Conservation (phyloP, 371 early-diverging fungal species). For the Circinella minor region DNA sequence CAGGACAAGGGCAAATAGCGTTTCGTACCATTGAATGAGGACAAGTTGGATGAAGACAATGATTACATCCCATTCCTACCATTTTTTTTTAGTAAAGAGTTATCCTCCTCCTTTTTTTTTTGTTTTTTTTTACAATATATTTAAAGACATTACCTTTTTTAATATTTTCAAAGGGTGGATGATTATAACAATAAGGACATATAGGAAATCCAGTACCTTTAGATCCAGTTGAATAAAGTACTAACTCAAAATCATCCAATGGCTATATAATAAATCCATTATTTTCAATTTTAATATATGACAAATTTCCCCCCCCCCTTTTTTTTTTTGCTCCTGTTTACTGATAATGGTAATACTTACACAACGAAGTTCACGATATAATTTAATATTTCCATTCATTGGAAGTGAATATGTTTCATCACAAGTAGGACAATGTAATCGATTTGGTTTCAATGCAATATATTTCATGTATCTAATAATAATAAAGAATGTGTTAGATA, state of each 20-base stretch:
- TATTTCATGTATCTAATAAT: slow-evolving; percentile 51
- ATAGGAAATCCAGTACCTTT: slow-evolving; percentile 59
- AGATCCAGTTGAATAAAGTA: slow-evolving; percentile 56
- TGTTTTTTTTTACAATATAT: background rate
- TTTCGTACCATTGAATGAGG: slow-evolving; percentile 53
- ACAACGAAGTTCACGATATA: slow-evolving; percentile 54
- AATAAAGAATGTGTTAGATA: background rate
- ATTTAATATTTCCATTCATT: slow-evolving; percentile 56
- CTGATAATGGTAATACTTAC: slow-evolving; percentile 26
- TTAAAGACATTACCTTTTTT: slow-evolving; percentile 31
- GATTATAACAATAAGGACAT: slow-evolving; percentile 60
- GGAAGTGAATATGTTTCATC: slow-evolving; percentile 62
- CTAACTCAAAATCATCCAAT: slow-evolving; percentile 58
- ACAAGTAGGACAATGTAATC: slow-evolving; percentile 57
- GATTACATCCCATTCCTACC: slow-evolving; percentile 53
- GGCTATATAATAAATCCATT: slow-evolving; percentile 27
- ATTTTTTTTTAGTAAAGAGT: background rate
- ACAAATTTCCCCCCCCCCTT: background rate
- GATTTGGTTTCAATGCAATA: slow-evolving; percentile 50
- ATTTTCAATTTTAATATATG: background rate
- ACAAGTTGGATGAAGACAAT: slow-evolving; percentile 58
- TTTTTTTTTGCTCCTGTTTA: background rate
- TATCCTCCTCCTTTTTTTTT: background rate
- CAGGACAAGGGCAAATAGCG: slow-evolving; percentile 53
- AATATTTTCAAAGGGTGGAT: slow-evolving; percentile 58